Percentiles rank a stretch among this genome's conserved stretches.
phyloP scores from a whole-genome alignment of 495 filamentous ascomycete species.

The Neurospora sp. region DNA sequence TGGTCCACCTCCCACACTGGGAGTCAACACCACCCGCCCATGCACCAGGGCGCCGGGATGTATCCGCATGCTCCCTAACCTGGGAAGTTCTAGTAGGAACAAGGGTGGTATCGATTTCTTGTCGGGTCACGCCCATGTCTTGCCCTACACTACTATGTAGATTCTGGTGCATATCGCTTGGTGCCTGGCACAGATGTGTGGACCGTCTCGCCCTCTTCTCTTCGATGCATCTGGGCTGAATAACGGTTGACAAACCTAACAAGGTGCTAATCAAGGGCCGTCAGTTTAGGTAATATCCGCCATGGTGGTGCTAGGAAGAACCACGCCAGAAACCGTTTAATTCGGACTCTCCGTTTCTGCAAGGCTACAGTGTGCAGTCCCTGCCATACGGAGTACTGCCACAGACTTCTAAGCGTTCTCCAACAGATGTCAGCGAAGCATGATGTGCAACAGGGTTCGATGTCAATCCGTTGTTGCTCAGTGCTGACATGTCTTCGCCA shows the following conservation, averaged over 20 bases:
- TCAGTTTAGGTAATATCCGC: background rate
- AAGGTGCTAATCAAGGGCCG: background rate
- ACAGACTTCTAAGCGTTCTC: background rate
- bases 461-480: background rate
- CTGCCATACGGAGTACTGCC: background rate
- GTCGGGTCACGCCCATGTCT: background rate
- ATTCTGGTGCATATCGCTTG: background rate
- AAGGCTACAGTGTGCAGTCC: background rate
- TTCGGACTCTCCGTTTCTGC: background rate
- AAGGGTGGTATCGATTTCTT: conserved; percentile 4
- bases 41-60: conserved; percentile 18
- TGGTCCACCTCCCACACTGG: background rate
- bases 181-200: background rate
- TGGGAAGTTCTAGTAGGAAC: conserved; percentile 6
- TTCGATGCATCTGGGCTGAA: background rate
- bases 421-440: background rate
- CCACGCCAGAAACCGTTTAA: background rate
- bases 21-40: conserved; percentile 1
- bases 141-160: background rate
- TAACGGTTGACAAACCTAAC: background rate
- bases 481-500: background rate
- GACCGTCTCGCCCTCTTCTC: background rate
- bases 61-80: conserved; percentile 13
- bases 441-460: conserved; percentile 22
- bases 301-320: background rate